Percentiles rank a stretch among this genome's conserved stretches.
Conservation (phyloP, 371 early-diverging fungal species). For the Smittium culicis region DNA sequence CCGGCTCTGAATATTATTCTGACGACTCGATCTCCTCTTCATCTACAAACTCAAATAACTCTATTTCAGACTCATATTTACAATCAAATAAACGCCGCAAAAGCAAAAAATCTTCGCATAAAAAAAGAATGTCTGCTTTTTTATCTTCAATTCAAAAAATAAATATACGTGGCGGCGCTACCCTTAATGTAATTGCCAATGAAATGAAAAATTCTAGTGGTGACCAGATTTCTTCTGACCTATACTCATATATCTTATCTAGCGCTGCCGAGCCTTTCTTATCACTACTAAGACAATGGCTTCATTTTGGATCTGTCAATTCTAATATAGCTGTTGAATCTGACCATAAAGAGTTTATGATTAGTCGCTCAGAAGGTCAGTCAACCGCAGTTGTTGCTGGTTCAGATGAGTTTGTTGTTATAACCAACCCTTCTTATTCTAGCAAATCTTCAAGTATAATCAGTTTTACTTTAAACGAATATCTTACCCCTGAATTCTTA, state of each 20-base stretch:
- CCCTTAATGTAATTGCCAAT: constrained; percentile 16
- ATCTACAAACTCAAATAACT: neutral
- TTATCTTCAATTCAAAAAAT: constrained; percentile 9
- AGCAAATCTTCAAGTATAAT: constrained; percentile 5
- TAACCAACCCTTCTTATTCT: constrained; percentile 34
- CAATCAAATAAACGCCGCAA: constrained; percentile 4
- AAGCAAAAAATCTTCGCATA: neutral
- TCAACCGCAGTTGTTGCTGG: constrained; percentile 36
- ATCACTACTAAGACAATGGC: constrained; percentile 69
- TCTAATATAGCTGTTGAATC: constrained; percentile 41
- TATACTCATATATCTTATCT: constrained; percentile 60
- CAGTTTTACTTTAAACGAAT: constrained; percentile 16
- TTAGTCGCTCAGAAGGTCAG: constrained; percentile 31
- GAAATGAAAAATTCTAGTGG: constrained; percentile 27
- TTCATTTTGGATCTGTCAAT: constrained; percentile 66
- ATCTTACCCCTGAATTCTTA: constrained; percentile 54
- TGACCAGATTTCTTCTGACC: constrained; percentile 54
- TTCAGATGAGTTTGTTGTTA: constrained; percentile 45
- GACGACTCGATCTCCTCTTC: too few relatives aligned
- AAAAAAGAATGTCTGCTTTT: neutral
- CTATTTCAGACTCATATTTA: neutral
- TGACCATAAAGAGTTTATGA: constrained; percentile 76
- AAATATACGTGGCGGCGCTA: constrained; percentile 23
- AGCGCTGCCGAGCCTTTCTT: constrained; percentile 70
- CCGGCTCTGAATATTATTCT: neutral